These are phyloP conservation scores for Colletotrichum sp. DNA, from an alignment of 2,329 filamentous ascomycete genomes.

Conservation along the genomic window DNA sequence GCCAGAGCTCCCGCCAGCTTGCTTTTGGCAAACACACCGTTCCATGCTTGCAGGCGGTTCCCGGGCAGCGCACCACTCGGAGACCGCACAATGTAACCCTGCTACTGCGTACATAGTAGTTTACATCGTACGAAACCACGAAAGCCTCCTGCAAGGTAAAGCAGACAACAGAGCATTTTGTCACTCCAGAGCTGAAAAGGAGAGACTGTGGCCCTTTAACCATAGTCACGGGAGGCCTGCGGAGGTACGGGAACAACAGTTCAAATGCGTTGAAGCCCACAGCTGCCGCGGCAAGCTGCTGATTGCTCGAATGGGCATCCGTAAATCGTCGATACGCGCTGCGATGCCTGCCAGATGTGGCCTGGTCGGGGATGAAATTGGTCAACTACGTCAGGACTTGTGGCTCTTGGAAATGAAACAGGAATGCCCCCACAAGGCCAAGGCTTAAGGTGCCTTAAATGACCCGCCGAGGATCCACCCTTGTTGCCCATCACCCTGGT, in stretches of 20 bases:
- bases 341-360: not conserved
- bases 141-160: not conserved
- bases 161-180: not conserved
- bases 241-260: not conserved
- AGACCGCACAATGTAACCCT: not conserved
- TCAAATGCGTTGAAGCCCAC: not conserved
- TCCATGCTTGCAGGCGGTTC: not conserved
- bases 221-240: not conserved
- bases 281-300: not conserved
- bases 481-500: not conserved
- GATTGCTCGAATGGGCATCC: not conserved
- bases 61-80: not conserved
- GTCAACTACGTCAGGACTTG: conserved; percentile 18
- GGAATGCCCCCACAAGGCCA: conserved; percentile 17
- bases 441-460: not conserved
- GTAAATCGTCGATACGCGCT: not conserved
- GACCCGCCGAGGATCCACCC: not conserved
- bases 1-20: conserved; percentile 7
- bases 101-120: not conserved
- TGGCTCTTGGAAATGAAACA: conserved; percentile 14
- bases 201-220: not conserved
- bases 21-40: conserved; percentile 1
- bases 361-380: not conserved
- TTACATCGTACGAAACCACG: not conserved
- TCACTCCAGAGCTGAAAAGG: not conserved